Evolutionary conservation across 441 rosid species (phyloP), one percentile per base, ranked within the genome.

Genomic region (Rhodomyrtus psidioides): DNA sequence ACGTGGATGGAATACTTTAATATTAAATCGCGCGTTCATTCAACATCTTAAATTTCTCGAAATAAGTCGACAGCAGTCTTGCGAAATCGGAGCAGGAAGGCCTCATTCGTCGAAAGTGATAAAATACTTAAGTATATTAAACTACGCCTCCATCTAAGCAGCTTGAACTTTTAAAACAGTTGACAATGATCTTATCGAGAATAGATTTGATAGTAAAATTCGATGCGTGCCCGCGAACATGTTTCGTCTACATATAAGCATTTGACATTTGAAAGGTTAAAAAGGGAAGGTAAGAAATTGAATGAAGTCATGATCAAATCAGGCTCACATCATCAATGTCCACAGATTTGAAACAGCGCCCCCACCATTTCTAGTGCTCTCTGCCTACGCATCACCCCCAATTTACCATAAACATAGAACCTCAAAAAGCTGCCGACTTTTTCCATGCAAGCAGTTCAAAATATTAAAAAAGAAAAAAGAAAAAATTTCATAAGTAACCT

Each of bases 11-110:
- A 46, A 46, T 2, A 46, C 12, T 10, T 12, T 9, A 46, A 46
- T 46, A 9, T 46, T 1, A 46, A 1, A 9, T 9, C 0, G 9
- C 12, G 9, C 51, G 2, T 9, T 46, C 12, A 9, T 46, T 0
- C 9, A 12, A 9, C 0, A 9, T 46, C 3, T 46, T 9, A 46
- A 46, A 4, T 4, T 34, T 34, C 4, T 34, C 34, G 4, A 34
- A 34, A 34, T 4, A 34, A 34, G 4, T 34, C 34, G 34, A 34
- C 4, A 34, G 34, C 4, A 34, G 4, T 34, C 34, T 34, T 34
- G 34, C 4, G 34, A 34, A 34, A 34, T 34, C 34, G 4, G 4
- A 34, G 4, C 4, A 34, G 34, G 4, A 34, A 34, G 12, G 51
- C 12, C 9, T 2, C 51, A 3, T 46, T 46, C 2, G 3, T 46